Evolutionary conservation across 805 yeast species (phyloP).

Genomic region (Pichia californica): DNA sequence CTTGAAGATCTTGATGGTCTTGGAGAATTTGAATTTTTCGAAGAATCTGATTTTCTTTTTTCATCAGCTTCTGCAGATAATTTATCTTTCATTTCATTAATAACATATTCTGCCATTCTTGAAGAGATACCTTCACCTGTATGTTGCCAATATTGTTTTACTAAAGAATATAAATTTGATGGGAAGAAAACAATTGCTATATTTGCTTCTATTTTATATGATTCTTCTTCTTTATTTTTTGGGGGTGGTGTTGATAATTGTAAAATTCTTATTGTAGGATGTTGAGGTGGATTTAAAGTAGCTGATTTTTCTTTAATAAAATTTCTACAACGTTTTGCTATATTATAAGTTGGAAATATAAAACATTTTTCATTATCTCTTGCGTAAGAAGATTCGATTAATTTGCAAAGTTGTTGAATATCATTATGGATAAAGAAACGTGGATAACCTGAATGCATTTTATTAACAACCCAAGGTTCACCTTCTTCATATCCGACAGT

Average conservation of each 20-base stretch:
- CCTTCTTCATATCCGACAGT: slow-evolving; percentile 92
- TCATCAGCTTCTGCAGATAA: slow-evolving; percentile 22
- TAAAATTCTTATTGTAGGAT: slow-evolving; percentile 49
- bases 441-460: slow-evolving; percentile 87
- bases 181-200: slow-evolving; percentile 80
- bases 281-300: slow-evolving; percentile 28
- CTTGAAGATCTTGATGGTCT: slow-evolving; percentile 17
- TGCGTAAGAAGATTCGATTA: slow-evolving; percentile 65
- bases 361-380: slow-evolving; percentile 70
- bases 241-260: slow-evolving; percentile 73
- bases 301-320: slow-evolving; percentile 48
- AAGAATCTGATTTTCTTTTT: slow-evolving; percentile 11
- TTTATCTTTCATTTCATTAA: slow-evolving; percentile 49
- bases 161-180: slow-evolving; percentile 46
- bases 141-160: slow-evolving; percentile 94
- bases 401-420: slow-evolving; percentile 48
- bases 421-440: slow-evolving; percentile 66
- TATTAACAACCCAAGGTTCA: slow-evolving; percentile 66
- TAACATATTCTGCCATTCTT: slow-evolving; percentile 77
- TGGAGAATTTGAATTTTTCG: slow-evolving; percentile 14
- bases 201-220: slow-evolving; percentile 55
- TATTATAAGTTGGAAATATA: slow-evolving; percentile 69
- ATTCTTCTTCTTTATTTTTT: slow-evolving; percentile 47
- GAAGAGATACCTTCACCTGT: slow-evolving; percentile 96
- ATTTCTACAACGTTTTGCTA: slow-evolving; percentile 81